These are phyloP conservation scores for Russula virescens DNA, from an alignment of 768 basidiomycete genomes.

Conservation along the genomic window DNA sequence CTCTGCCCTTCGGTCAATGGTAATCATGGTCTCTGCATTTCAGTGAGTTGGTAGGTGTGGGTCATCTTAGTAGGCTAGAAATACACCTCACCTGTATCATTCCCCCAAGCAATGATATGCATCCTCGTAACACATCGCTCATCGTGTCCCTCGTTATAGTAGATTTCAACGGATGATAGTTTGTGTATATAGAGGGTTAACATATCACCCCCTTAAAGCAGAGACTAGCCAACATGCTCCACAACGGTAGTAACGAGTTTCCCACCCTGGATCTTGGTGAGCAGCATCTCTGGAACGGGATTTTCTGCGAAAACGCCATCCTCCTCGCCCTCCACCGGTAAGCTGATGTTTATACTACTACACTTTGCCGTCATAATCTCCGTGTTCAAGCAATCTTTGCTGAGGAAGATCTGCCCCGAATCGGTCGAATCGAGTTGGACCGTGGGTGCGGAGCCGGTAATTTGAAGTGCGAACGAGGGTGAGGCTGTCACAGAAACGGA, in stretches of 20 bases:
- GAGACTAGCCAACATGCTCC: conserved; percentile 63
- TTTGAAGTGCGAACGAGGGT: conserved; percentile 89
- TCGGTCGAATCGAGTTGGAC: conserved; percentile 93
- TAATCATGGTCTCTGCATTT: too few species aligned
- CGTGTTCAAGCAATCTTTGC: conserved; percentile 66
- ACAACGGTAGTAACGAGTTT: conserved; percentile 86
- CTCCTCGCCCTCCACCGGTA: conserved; percentile 84
- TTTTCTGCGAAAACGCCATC: conserved; percentile 89
- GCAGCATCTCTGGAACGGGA: conserved; percentile 93
- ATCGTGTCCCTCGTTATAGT: too few species aligned
- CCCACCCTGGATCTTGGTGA: conserved; percentile 71
- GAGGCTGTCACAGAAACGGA: conserved; percentile 84
- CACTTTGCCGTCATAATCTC: conserved; percentile 96
- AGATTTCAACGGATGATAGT: background rate
- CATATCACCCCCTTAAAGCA: background rate
- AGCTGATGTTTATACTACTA: conserved; percentile 83
- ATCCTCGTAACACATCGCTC: background rate
- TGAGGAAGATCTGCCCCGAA: conserved; percentile 91
- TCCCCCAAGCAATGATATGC: too few species aligned
- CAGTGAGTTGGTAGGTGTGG: too few species aligned
- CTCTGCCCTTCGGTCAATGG: too few species aligned
- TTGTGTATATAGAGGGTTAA: background rate
- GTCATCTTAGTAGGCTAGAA: too few species aligned
- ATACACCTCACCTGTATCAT: too few species aligned
- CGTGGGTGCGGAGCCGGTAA: conserved; percentile 85